These are phyloP conservation scores for Dryas alaskensis DNA, from an alignment of 306 rosid genomes.

Conservation along the genomic window DNA sequence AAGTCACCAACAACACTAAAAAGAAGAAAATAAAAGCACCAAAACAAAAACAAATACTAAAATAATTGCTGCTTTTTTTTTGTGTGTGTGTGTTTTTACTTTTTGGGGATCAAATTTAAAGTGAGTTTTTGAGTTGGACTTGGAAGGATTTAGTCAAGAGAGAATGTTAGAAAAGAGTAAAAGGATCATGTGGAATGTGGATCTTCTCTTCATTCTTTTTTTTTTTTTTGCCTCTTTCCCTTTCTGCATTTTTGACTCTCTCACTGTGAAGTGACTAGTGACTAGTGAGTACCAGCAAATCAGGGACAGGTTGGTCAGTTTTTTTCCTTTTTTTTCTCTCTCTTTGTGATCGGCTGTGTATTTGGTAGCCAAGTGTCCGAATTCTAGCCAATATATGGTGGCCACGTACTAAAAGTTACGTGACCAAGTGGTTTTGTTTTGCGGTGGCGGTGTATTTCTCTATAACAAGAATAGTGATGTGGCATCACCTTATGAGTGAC, in stretches of 20 bases:
- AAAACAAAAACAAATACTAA: too few species aligned
- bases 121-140: slow-evolving; percentile 22
- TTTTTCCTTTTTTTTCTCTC: not conserved
- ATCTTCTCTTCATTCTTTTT: slow-evolving; percentile 7
- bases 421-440: too few species aligned
- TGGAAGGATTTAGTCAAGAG: slow-evolving; percentile 31
- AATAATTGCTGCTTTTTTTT: too few species aligned
- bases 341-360: not conserved
- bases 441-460: too few species aligned
- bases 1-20: too few species aligned
- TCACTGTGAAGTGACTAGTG: too few species aligned
- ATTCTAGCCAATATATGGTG: not conserved
- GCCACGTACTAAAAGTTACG: too few species aligned
- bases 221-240: not conserved
- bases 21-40: too few species aligned
- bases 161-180: slow-evolving; percentile 7
- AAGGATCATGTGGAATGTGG: not conserved
- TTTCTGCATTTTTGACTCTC: slow-evolving; percentile 11
- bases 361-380: not conserved
- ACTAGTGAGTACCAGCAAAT: not conserved
- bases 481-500: too few species aligned
- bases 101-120: slow-evolving; percentile 36
- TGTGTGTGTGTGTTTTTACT: not conserved
- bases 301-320: not conserved
- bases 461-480: too few species aligned